phyloP scores from a whole-genome alignment of 2,329 filamentous ascomycete genomes.

The Neofusicoccum cordaticola region DNA sequence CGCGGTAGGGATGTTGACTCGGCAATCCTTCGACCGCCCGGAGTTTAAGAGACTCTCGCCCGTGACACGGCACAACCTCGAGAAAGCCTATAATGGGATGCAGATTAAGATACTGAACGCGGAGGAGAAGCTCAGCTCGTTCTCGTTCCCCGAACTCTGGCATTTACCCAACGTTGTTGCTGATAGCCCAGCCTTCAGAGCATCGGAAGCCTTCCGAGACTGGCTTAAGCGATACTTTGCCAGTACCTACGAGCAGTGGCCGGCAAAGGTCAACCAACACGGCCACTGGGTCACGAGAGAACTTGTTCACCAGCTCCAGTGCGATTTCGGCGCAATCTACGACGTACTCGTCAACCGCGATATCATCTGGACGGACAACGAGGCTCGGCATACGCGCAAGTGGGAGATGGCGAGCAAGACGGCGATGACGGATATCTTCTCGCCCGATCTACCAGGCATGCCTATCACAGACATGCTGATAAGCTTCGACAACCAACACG shows the following conservation, averaged over 20 bases:
- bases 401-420: conserved; percentile 56
- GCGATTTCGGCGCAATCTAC: conserved; percentile 67
- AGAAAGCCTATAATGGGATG: conserved; percentile 60
- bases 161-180: conserved; percentile 30
- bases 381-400: conserved; percentile 60
- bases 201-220: conserved; percentile 58
- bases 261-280: conserved; percentile 42
- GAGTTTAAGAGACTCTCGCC: conserved; percentile 61
- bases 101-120: conserved; percentile 62
- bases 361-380: conserved; percentile 62
- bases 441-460: conserved; percentile 50
- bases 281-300: conserved; percentile 59
- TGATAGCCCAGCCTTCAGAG: conserved; percentile 47
- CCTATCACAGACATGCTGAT: conserved; percentile 65
- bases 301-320: conserved; percentile 57
- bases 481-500: conserved; percentile 61
- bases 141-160: conserved; percentile 64
- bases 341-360: conserved; percentile 69
- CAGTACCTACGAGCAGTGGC: conserved; percentile 60
- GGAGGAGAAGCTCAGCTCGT: conserved; percentile 59
- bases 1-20: conserved; percentile 58
- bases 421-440: conserved; percentile 32
- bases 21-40: conserved; percentile 45
- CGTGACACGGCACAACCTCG: conserved; percentile 62
- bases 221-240: conserved; percentile 62